Evolutionary conservation across 768 basidiomycete species (phyloP), one percentile per base, ranked within the genome.

Genomic region (Myochromella boudieri): DNA sequence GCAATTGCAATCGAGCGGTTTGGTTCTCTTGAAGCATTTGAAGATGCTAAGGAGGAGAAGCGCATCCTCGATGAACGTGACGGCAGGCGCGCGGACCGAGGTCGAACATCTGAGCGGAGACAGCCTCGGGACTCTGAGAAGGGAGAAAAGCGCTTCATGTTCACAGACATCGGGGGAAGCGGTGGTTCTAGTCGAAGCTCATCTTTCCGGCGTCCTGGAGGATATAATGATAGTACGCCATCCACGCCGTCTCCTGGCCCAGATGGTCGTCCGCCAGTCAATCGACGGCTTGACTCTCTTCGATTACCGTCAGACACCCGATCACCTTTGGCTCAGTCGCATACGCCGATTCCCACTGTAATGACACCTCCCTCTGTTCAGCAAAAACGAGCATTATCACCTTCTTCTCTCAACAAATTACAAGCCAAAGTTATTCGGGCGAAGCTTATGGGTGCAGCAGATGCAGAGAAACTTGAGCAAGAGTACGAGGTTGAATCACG

Each of bases 351-450:
- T 42, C 95, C 95, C 0, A 85, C 85, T 2, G 94, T 94, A 5
- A 84, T 97, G 78, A 88, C 91, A 0, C 94, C 94, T 1, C 74
- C 80, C 10, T 52, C 63, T 7, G 43, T 49, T 22, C 68, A 36
- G 20, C 42, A 62, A 20, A 43, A 63, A 1, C 74, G 84, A 4
- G 75, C 76, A 1, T 59, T 89, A 45, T 87, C 87, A 0, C 84
- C 85, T 2, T 85, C 86, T 1, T 89, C 87, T 12, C 70, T 98
- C 37, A 98, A 99, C 64, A 88, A 84, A 60, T 68, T 99, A 1
- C 95, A 99, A 65, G 95, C 95, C 3, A 86, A 86, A 55, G 94
- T 97, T 1, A 70, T 99, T 7, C 84, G 91, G 27, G 95, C 97
- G 3, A 95, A 88, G 62, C 75, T 99, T 25, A 87, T 89, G 78